Base-by-base conservation (phyloP, 2,329 filamentous ascomycete species). In the Phaeosphaeria sp. region DNA sequence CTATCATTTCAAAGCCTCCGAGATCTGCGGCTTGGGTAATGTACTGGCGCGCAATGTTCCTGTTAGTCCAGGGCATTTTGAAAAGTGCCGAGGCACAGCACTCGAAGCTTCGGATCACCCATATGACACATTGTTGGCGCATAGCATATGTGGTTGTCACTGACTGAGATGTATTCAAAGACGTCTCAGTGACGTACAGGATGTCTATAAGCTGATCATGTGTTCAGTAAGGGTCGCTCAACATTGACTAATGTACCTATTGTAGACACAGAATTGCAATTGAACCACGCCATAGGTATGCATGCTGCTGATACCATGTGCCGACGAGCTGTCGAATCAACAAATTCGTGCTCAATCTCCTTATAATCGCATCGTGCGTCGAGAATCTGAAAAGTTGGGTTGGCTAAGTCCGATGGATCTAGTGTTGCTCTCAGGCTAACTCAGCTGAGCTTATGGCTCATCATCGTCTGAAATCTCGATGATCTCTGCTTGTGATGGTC, bases 391-490 rank as follows among this genome's bases (percentile, higher is more conserved):
- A 13, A 21, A 9, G 15, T 22, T 44, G 42, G 9, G 42, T 21
- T 15, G 30, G 30, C 11, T 11, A 7, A 15, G 9, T 3, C 13
- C 30, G 30, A 13, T 6, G 6, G 13, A 21, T 44, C 18, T 44
- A 21, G 7, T 20, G 1, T 17, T 13, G 18, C n/a, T 2, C 46
- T 20, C 10, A 3, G 25, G 30, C 13, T 49, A 17, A 17, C 23
- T 18, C 6, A 20, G 20, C 21, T 17, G 20, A 20, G 21, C 4
- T 18, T 23, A 18, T 22, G 42, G 43, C 43, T 68, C 61, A 3
- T 73, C 69, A 27, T 71, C 67, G 42, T 72, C 68, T 1, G 71
- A 73, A 2, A 73, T 73, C 3, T 64, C 63, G 20, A 75, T 68
- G 11, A 70, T 64, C 49, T 75, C 71, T 3, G 62, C 59, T 36